A percentile compares a stretch with the other conserved stretches of the same genome.
These are phyloP conservation scores for Corylus americana DNA, from an alignment of 306 rosid species.

Conservation along the genomic window DNA sequence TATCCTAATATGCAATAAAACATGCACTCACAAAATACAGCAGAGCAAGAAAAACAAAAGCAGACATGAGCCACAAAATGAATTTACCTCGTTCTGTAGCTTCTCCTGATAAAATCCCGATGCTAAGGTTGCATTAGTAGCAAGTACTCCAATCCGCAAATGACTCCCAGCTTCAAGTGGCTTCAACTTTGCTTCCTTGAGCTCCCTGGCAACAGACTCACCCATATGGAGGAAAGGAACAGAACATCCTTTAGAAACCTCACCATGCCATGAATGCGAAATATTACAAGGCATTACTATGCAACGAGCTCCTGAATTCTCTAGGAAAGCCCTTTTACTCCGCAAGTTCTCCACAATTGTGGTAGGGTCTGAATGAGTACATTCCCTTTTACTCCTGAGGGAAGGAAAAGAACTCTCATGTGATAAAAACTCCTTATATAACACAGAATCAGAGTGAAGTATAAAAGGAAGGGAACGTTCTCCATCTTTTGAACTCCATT, in stretches of 20 bases:
- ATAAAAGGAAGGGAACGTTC: slow-evolving; percentile 53
- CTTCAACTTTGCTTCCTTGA: slow-evolving; percentile 81
- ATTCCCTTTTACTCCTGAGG: slow-evolving; percentile 33
- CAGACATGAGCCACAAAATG: not conserved
- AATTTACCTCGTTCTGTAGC: slow-evolving; percentile 72
- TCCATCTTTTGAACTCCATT: slow-evolving; percentile 58
- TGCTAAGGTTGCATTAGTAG: slow-evolving; percentile 56
- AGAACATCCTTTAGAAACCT: slow-evolving; percentile 62
- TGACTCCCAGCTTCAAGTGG: slow-evolving; percentile 85
- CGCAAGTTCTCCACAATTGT: slow-evolving; percentile 49
- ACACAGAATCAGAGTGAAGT: slow-evolving; percentile 63
- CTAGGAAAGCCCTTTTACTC: slow-evolving; percentile 62
- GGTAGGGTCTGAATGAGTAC: slow-evolving; percentile 42
- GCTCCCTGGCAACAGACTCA: slow-evolving; percentile 77
- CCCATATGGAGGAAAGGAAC: slow-evolving; percentile 75
- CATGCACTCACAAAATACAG: slow-evolving; percentile 11
- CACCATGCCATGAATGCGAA: slow-evolving; percentile 79
- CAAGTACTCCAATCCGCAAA: slow-evolving; percentile 71
- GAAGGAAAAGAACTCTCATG: slow-evolving; percentile 47
- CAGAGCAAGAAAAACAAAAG: not conserved
- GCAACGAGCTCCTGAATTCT: slow-evolving; percentile 70
- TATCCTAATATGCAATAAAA: slow-evolving; percentile 3
- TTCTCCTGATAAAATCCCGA: slow-evolving; percentile 80
- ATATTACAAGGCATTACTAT: slow-evolving; percentile 85
- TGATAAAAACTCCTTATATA: slow-evolving; percentile 52